Base-by-base conservation (phyloP, 345 rosid species). In the Acer campestre region DNA sequence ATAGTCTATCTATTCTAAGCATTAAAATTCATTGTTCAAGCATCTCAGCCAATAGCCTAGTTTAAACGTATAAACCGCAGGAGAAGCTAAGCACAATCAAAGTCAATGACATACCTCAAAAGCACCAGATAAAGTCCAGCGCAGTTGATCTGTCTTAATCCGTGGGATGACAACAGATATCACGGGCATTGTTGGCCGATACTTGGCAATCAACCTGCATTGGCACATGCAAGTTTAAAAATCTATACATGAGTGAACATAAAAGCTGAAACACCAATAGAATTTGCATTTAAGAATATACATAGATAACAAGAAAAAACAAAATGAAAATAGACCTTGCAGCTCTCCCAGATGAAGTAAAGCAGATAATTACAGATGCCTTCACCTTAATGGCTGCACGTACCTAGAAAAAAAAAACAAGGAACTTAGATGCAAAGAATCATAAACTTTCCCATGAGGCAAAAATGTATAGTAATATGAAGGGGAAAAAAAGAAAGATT, bases 331-430 rank as follows among this genome's bases (percentile, higher is more conserved):
- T 29, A 61, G 22, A 86, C 97, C 97, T 90, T 68, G 97, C 97
- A 75, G 97, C 97, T 81, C 89, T 89, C 77, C 97, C 97, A 13
- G 90, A 81, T 70, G 94, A 92, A 77, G 97, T 92, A 86, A 90
- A 90, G 86, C 97, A 92, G 61, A 92, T 88, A 65, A 92, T 89
- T 27, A 81, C 92, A 17, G 94, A 92, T 44, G 97, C 94, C 81
- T 86, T 92, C 75, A 92, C 97, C 82, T 90, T 86, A 84, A 92
- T 92, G 84, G 93, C 97, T 46, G 97, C 91, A 65, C 94, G 87
- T 18, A 92, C 94, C 97, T 92, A 70, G 31, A 56, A 10, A 18
- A 53, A 69, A 27, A 74, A 46, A 67, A 42, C 35, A 78, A 51
- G 35, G 29, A 62, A 65, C 51, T 73, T 67, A 53, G 40, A 25